Evolutionary conservation across 2,329 filamentous ascomycete species (phyloP), one percentile per base, ranked within the genome.

Genomic region (Cryphonectria parasitica): DNA sequence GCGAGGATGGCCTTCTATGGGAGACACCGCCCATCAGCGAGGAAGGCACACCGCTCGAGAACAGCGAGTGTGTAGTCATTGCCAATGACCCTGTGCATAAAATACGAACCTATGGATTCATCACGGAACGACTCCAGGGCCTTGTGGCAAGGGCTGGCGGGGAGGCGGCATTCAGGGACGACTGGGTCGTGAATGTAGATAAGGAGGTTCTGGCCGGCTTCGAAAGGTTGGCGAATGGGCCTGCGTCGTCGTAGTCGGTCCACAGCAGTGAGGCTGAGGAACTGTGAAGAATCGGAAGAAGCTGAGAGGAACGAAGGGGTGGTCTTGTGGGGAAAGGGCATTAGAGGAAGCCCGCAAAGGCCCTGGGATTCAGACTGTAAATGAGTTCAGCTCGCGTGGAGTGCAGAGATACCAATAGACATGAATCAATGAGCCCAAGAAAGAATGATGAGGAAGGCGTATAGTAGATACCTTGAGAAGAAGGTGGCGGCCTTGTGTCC

Each of bases 181-280:
- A 90, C 66, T 95, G 90, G 88, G 80, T 89, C 19, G 85, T 85
- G n/a, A 92, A 94, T 73, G 91, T 96, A 36, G 93, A 96, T 78
- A 86, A 85, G 74, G 90, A 94, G 71, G 87, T 95, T 22, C 75
- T 95, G 72, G 83, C 83, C 15, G 87, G 85, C n/a, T 95, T 94
- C 77, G 81, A 84, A 74, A 76, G 76, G 56, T 73, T 87, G 68
- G 64, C 70, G n/a, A 56, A 58, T 31, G 64, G 64, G 25, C 61
- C 61, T n/a, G 19, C 39, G 25, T 17, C 25, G 25, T 3, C 19
- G 13, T n/a, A 64, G 54, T 69, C 58, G 28, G 39, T 45, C n/a
- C 39, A 7, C 39, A 28, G 6, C 2, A 6, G 19, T 17, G 6
- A 31, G 11, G 31, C 15, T 22, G 61, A 43, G 61, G 39, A 25